Evolutionary conservation across 2,329 filamentous ascomycete genomes (phyloP), one percentile per base, ranked within the genome.

Genomic region (Teratosphaeriaceae sp.): DNA sequence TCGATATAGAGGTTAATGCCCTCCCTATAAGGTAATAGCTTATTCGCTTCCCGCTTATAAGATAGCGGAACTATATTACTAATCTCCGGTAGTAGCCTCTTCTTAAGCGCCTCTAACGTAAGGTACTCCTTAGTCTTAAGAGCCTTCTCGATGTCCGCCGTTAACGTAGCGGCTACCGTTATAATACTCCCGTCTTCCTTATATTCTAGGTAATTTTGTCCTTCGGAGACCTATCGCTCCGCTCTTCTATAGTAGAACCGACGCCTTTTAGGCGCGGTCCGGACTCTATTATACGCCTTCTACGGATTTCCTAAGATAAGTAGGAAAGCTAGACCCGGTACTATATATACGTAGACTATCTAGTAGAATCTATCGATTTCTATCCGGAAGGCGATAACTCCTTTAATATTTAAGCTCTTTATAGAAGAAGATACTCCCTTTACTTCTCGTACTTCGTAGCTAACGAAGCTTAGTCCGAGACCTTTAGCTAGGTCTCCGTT

Each of bases 191-290:
- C n/a, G n/a, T 33, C 29, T 33, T 41, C 22, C 8, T 21, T 34
- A 37, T 4, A 20, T 7, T 35, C 20, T 16, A 18, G 2, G n/a
- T 39, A n/a, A 29, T 7, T 33, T 9, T 19, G 15, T 18, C 37
- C 23, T 39, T 39, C 18, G 5, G n/a, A 24, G 16, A 39, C 23
- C 23, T 39, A 39, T 27, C 26, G 16, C 15, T 18, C 16, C 11
- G 15, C 8, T 39, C 37, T 39, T 8, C 37, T 29, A 29, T 39
- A 29, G 71, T 2, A 74, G 56, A 15, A 69, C 51, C 13, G 75
- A 50, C 6, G 70, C 37, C 8, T 71, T 6, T 65, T 60, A 15
- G 68, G 29, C 29, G 29, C 16, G n/a, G 38, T 33, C 4, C 24
- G 19, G 13, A 41, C 27, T 21, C 21, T 41, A 41, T 41, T 41